Conservation (phyloP, 495 filamentous ascomycete species). For the Aspergillus haitiensis region DNA sequence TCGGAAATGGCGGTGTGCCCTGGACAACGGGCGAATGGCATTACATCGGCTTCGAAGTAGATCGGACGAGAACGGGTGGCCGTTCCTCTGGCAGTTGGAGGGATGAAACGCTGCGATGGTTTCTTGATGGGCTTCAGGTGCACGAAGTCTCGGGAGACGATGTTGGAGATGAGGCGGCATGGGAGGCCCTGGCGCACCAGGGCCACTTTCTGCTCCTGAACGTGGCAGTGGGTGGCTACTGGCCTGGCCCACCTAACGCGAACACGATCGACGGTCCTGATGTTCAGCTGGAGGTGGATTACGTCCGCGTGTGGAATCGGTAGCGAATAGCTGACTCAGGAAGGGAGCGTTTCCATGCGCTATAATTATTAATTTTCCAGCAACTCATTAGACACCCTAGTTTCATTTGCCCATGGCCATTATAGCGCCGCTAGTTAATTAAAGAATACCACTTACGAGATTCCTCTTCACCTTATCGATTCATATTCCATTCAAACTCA, state of each 20-base stretch:
- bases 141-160: not conserved
- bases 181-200: constrained; percentile 8
- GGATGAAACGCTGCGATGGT: constrained; percentile 13
- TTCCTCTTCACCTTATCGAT: no score
- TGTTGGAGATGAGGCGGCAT: constrained; percentile 1
- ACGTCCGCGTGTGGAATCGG: constrained; percentile 16
- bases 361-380: no score
- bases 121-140: constrained; percentile 13
- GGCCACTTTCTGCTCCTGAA: constrained; percentile 15
- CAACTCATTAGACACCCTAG: no score
- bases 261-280: not conserved
- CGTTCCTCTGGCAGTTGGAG: not conserved
- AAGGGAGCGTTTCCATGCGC: no score
- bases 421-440: no score
- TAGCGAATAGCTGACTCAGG: not conserved
- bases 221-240: constrained; percentile 8
- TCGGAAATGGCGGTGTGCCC: not conserved
- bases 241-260: constrained; percentile 2
- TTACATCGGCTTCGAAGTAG: constrained; percentile 16
- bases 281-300: constrained; percentile 9
- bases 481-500: no score
- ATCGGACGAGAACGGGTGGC: not conserved
- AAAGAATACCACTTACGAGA: no score
- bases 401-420: no score
- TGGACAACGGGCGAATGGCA: constrained; percentile 16